Percentiles rank a stretch among this genome's conserved stretches.
These are phyloP conservation scores for Kernera saxatilis DNA, from an alignment of 345 rosid genomes.

Conservation along the genomic window DNA sequence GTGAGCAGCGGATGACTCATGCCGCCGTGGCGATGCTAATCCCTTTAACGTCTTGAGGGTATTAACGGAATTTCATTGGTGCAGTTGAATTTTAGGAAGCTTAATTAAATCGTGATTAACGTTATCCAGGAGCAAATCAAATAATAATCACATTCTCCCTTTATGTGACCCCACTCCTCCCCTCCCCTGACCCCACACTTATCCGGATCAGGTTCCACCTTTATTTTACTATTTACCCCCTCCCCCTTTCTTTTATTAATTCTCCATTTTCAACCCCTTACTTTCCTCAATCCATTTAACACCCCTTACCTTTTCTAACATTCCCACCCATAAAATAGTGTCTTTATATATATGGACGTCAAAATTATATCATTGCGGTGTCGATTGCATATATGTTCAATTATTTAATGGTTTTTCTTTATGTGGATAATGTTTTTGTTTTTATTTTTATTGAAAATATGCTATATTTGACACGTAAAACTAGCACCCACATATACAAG, in stretches of 20 bases:
- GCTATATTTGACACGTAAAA: neutral
- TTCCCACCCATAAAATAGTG: too few species aligned
- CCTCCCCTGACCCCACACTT: slow-evolving; percentile 3
- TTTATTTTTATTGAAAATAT: neutral
- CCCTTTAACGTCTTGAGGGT: neutral
- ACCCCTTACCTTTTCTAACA: too few species aligned
- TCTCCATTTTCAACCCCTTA: neutral
- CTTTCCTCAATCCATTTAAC: neutral
- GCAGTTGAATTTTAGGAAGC: neutral
- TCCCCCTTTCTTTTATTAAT: neutral
- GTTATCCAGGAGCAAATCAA: too few species aligned
- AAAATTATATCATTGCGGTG: neutral
- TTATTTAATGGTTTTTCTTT: neutral
- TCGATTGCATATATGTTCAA: neutral
- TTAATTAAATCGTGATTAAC: neutral
- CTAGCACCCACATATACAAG: neutral
- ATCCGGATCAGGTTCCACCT: slow-evolving; percentile 15
- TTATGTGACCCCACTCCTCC: neutral
- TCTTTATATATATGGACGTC: too few species aligned
- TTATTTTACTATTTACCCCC: neutral
- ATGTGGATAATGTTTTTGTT: neutral
- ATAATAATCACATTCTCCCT: slow-evolving; percentile 2
- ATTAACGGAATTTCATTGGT: neutral
- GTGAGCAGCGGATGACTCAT: neutral
- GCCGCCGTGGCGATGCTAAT: slow-evolving; percentile 30